Evolutionary conservation across 2,329 filamentous ascomycete genomes (phyloP).

Genomic region (Ophiostoma sp.): DNA sequence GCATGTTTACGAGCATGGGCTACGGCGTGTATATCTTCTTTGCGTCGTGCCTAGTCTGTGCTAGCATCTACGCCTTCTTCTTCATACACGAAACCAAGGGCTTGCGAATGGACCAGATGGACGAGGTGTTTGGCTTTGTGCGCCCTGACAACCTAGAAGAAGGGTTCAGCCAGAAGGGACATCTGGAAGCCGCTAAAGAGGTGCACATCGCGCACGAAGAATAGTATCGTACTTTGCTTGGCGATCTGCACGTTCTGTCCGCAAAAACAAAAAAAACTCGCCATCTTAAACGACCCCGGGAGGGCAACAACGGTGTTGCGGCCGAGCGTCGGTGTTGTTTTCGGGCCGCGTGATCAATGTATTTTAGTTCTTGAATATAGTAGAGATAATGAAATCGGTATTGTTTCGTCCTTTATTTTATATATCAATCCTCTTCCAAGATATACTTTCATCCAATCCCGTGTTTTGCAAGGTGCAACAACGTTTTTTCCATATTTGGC

Average conservation of each 20-base stretch:
- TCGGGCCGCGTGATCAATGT: no score
- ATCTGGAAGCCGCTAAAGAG: background rate
- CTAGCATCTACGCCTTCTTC: background rate
- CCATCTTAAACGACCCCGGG: background rate
- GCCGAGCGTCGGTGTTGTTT: no score
- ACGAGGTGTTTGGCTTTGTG: background rate
- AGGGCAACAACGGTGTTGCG: background rate
- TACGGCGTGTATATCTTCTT: background rate
- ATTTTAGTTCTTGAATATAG: no score
- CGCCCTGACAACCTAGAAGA: background rate
- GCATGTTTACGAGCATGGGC: background rate
- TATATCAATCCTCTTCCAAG: no score
- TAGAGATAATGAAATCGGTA: no score
- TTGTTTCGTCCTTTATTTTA: no score
- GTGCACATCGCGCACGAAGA: background rate
- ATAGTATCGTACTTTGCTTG: background rate
- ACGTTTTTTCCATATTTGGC: no score
- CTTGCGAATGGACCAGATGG: background rate
- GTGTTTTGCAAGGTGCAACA: no score
- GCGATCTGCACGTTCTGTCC: background rate
- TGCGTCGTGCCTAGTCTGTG: background rate
- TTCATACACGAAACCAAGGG: background rate
- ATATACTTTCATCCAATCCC: no score
- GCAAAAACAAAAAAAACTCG: background rate
- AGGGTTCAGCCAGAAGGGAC: background rate